Evolutionary conservation across 768 basidiomycete genomes (phyloP).

Genomic region (Tephrocybe rancida): DNA sequence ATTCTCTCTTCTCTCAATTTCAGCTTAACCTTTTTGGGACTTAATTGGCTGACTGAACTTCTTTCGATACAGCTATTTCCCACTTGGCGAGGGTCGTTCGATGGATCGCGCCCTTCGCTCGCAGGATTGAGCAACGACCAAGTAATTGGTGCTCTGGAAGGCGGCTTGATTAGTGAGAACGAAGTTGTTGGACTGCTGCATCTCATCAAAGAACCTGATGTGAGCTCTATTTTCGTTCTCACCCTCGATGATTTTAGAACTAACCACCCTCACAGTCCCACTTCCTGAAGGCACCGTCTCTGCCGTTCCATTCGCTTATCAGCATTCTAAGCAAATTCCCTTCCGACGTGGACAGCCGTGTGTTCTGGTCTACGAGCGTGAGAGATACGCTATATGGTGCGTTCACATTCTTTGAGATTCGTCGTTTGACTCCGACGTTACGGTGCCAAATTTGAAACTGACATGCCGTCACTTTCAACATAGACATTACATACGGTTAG

Average conservation of each 20-base stretch:
- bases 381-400: constrained; percentile 71
- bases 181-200: constrained; percentile 70
- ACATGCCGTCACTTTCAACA: background rate
- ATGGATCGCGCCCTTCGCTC: constrained; percentile 67
- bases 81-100: constrained; percentile 76
- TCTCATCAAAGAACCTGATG: constrained; percentile 78
- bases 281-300: constrained; percentile 82
- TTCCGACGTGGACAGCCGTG: constrained; percentile 69
- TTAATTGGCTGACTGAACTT: background rate
- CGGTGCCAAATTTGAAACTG: no score
- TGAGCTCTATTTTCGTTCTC: constrained; percentile 33
- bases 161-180: constrained; percentile 64
- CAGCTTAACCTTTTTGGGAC: background rate
- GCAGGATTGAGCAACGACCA: constrained; percentile 60
- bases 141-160: constrained; percentile 61
- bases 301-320: constrained; percentile 80
- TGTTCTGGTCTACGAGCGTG: constrained; percentile 68
- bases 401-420: constrained; percentile 21
- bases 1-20: background rate
- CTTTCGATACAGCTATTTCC: constrained; percentile 65
- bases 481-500: constrained; percentile 43
- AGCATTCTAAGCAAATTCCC: constrained; percentile 82
- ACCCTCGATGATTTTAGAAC: background rate
- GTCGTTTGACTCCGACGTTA: background rate
- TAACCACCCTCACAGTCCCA: constrained; percentile 57